Evolutionary conservation across 306 rosid genomes (phyloP).

Genomic region (Castanea mollissima): DNA sequence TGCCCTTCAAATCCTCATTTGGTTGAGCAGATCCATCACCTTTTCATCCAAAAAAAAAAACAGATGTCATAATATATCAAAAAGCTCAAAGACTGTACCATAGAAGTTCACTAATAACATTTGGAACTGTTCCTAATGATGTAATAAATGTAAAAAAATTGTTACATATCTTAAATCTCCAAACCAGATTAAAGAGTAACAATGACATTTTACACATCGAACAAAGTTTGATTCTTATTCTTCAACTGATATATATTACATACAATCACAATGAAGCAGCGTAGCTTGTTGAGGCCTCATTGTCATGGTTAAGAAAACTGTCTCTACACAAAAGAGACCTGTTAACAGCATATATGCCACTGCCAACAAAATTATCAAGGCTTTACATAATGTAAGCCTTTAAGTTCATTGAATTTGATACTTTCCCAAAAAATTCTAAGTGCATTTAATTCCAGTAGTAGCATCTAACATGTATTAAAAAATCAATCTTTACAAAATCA

Average conservation of each 20-base stretch:
- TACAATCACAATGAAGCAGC: not conserved
- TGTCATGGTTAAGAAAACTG: not conserved
- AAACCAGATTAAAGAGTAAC: not conserved
- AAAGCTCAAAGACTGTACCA: not conserved
- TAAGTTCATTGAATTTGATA: not conserved
- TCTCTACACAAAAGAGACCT: not conserved
- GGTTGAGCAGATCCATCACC: conserved; percentile 14
- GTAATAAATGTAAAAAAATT: not conserved
- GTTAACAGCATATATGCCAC: not conserved
- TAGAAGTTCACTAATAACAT: not conserved
- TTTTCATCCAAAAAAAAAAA: conserved; percentile 4
- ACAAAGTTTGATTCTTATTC: not conserved
- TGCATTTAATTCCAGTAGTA: not conserved
- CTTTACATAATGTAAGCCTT: not conserved
- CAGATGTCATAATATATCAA: not conserved
- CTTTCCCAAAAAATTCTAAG: not conserved
- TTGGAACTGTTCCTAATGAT: not conserved
- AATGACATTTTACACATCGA: too few species aligned
- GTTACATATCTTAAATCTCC: not conserved
- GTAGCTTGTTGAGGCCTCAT: not conserved
- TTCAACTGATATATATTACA: not conserved
- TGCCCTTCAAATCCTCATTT: conserved; percentile 32
- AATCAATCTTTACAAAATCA: not conserved
- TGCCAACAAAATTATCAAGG: not conserved
- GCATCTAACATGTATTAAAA: not conserved